Base-by-base conservation (phyloP, 2,329 filamentous ascomycete genomes). In the Karstenula rhodostoma region DNA sequence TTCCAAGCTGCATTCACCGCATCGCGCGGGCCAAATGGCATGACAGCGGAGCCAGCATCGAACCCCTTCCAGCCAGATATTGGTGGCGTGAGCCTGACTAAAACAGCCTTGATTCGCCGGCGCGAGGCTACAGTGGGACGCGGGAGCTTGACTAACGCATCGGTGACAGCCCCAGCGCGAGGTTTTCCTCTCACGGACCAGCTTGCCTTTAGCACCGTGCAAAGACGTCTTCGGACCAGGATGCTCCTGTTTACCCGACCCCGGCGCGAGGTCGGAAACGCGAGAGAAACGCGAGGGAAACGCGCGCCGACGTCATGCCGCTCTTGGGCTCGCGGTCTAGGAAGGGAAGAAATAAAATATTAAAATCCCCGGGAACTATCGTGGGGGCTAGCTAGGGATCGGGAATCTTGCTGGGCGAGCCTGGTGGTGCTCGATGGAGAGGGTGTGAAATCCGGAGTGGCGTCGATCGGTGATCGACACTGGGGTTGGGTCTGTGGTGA, bases 11-110 rank as follows among this genome's bases (percentile, higher is more conserved):
- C 9, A 44, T 44, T 17, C 37, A 29, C 25, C 25, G 12, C 51
- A 32, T 54, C 51, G 51, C 51, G 37, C 22, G 19, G 35, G 4
- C 42, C 19, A 25, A 29, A 43, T 19, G 17, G 50, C 50, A 52
- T 52, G 22, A 27, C 33, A 10, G 50, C 43, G 35, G 35, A 43
- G 37, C 27, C 33, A 15, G 13, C 48, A 23, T 22, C 17, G 19
- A 22, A 13, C 12, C 32, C 48, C 22, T 23, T 17, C 22, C 3
- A 9, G 10, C 29, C 29, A 52, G 10, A 7, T 32, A 33, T 32
- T 54, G 51, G 51, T 54, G 51, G 51, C 51, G 51, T 54, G 51
- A 54, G 49, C 33, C 51, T 44, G 51, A 44, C 51, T 44, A 43
- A 44, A 43, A 3, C 8, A 44, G 13, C 23, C 9, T 10, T 15